Evolutionary conservation across 768 basidiomycete genomes (phyloP).

Genomic region (Mycena vulgaris): DNA sequence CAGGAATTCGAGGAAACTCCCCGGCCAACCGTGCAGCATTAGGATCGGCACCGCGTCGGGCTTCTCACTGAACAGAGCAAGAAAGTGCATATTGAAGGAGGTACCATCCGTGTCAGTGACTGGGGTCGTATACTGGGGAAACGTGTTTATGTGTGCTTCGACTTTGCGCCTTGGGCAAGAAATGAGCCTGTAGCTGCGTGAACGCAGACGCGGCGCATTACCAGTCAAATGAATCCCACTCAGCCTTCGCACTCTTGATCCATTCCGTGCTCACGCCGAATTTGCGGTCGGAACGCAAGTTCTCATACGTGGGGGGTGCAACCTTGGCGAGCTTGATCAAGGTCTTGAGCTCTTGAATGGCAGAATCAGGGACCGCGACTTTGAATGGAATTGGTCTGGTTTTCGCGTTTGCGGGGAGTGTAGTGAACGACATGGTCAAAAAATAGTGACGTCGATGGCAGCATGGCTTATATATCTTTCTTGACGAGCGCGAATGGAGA

Average conservation of each 20-base stretch:
- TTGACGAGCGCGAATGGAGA: too few species aligned
- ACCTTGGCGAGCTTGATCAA: not conserved
- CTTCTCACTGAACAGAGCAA: not conserved
- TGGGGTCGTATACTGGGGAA: conserved; percentile 2
- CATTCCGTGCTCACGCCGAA: conserved; percentile 11
- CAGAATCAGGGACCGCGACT: conserved; percentile 7
- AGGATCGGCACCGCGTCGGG: conserved; percentile 23
- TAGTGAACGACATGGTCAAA: not conserved
- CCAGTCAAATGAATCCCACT: conserved; percentile 22
- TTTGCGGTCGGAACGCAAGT: conserved; percentile 1
- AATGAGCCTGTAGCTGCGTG: too few species aligned
- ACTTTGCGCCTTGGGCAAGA: not conserved
- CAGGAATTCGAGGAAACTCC: not conserved
- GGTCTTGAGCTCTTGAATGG: conserved; percentile 14
- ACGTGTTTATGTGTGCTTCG: conserved; percentile 2
- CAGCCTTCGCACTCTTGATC: conserved; percentile 13
- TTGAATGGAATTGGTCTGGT: conserved; percentile 2
- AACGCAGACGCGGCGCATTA: not conserved
- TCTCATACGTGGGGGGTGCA: not conserved
- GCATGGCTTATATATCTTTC: too few species aligned
- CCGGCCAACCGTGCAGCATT: conserved; percentile 7
- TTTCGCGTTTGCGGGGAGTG: not conserved
- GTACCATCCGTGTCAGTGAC: not conserved
- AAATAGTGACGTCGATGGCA: too few species aligned
- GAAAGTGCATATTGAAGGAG: not conserved